A percentile compares a stretch with the other conserved stretches of the same genome.
These are phyloP conservation scores for Lathyrus aphaca DNA, from an alignment of 306 rosid genomes.

Conservation along the genomic window DNA sequence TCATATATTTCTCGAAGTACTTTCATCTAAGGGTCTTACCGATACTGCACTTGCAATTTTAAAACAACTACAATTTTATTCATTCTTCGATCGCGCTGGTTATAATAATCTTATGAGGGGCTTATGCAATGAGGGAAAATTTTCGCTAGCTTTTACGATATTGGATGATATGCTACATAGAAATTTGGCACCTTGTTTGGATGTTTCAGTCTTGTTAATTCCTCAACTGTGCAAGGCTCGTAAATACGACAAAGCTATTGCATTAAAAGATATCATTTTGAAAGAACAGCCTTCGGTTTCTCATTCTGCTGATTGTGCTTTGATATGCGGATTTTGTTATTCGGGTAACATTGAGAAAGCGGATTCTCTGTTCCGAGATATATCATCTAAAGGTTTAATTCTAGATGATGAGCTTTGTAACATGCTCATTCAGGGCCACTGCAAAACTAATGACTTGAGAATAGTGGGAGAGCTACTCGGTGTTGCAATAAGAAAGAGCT, in stretches of 20 bases:
- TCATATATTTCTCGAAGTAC: slow-evolving; percentile 55
- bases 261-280: slow-evolving; percentile 55
- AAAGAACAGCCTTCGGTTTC: slow-evolving; percentile 50
- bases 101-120: slow-evolving; percentile 62
- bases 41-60: slow-evolving; percentile 49
- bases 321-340: slow-evolving; percentile 61
- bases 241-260: slow-evolving; percentile 57
- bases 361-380: slow-evolving; percentile 47
- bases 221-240: slow-evolving; percentile 61
- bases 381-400: slow-evolving; percentile 52
- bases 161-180: slow-evolving; percentile 61
- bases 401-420: slow-evolving; percentile 59
- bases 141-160: slow-evolving; percentile 54
- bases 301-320: slow-evolving; percentile 46
- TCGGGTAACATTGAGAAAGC: slow-evolving; percentile 58
- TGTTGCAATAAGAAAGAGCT: slow-evolving; percentile 53
- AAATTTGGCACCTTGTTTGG: slow-evolving; percentile 54
- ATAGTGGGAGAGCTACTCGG: slow-evolving; percentile 69
- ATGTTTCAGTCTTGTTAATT: slow-evolving; percentile 60
- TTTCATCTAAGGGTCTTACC: slow-evolving; percentile 53
- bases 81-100: slow-evolving; percentile 48
- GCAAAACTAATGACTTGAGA: slow-evolving; percentile 51
- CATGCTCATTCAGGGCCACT: slow-evolving; percentile 63
- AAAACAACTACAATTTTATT: slow-evolving; percentile 56
- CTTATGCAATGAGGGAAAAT: slow-evolving; percentile 53